Conservation (phyloP, 139 green algal species). For the Coelastrella sp. region DNA sequence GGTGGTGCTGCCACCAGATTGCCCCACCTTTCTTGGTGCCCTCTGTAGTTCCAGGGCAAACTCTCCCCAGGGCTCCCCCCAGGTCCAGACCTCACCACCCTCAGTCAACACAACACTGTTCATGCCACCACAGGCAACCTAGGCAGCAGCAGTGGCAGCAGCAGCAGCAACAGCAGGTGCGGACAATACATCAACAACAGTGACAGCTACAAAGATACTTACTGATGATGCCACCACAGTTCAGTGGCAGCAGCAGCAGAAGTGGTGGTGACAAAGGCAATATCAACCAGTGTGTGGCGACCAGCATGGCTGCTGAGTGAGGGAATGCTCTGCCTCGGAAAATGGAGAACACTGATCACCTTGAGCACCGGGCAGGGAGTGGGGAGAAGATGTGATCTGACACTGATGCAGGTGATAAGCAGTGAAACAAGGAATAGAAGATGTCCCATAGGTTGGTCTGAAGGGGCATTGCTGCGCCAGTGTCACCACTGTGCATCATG, state of each 20-base stretch:
- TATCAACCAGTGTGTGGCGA: too few relatives aligned
- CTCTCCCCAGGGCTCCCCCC: constrained; percentile 89
- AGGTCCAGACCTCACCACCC: constrained; percentile 76
- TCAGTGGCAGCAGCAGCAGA: neutral
- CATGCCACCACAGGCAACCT: constrained; percentile 93
- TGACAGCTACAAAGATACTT: constrained; percentile 73
- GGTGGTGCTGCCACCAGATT: neutral
- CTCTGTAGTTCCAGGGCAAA: constrained; percentile 77
- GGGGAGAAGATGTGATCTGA: too few relatives aligned
- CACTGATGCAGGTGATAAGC: too few relatives aligned
- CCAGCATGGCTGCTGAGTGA: too few relatives aligned
- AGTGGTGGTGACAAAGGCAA: neutral
- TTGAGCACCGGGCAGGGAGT: too few relatives aligned
- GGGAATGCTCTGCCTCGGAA: too few relatives aligned
- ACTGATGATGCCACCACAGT: constrained; percentile 89
- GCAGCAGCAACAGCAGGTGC: neutral
- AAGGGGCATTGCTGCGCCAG: too few relatives aligned
- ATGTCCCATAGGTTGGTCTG: too few relatives aligned
- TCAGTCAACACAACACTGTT: constrained; percentile 90
- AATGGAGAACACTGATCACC: too few relatives aligned
- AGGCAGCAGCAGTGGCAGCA: constrained; percentile 26
- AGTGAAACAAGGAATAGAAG: too few relatives aligned
- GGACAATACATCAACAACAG: constrained; percentile 47
- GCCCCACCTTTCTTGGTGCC: constrained; percentile 44
- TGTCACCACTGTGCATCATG: too few relatives aligned